phyloP scores from a whole-genome alignment of 192 early-diverging fungal genomes.

The Umbelopsis isabellina region DNA sequence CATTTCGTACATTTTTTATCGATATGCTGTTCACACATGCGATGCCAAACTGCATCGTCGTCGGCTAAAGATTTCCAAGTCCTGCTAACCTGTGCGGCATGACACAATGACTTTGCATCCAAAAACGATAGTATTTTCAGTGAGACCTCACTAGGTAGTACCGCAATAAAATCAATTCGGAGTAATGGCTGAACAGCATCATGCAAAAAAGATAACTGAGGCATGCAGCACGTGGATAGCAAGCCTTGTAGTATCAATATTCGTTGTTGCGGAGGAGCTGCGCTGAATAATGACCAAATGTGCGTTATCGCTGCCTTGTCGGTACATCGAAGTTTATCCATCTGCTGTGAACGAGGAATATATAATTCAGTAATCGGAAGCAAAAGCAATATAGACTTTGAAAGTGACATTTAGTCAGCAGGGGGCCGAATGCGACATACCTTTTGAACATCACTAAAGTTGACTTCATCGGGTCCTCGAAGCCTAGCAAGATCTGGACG shows the following conservation, averaged over 20 bases:
- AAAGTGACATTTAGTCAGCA: not conserved
- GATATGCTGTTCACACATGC: constrained; percentile 98
- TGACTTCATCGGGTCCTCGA: constrained; percentile 51
- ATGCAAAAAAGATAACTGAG: constrained; percentile 85
- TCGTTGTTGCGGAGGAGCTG: constrained; percentile 66
- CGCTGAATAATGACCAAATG: constrained; percentile 73
- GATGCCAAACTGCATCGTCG: constrained; percentile 95
- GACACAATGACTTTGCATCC: constrained; percentile 89
- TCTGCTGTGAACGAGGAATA: constrained; percentile 43
- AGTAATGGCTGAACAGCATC: constrained; percentile 70
- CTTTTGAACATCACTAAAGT: constrained; percentile 51
- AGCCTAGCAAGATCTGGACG: constrained; percentile 57
- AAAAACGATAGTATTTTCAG: constrained; percentile 88
- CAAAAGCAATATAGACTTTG: not conserved
- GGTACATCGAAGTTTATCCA: constrained; percentile 56
- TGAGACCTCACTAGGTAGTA: constrained; percentile 78
- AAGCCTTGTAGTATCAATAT: constrained; percentile 74
- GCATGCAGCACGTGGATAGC: constrained; percentile 80
- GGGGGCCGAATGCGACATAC: constrained; percentile 28
- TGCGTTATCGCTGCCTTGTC: constrained; percentile 68
- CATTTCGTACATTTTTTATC: constrained; percentile 94
- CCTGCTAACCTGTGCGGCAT: constrained; percentile 84
- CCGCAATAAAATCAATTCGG: constrained; percentile 82
- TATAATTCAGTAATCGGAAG: not conserved
- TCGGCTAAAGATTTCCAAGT: constrained; percentile 84